phyloP scores from a whole-genome alignment of 441 rosid genomes.

The Erodium texanum region DNA sequence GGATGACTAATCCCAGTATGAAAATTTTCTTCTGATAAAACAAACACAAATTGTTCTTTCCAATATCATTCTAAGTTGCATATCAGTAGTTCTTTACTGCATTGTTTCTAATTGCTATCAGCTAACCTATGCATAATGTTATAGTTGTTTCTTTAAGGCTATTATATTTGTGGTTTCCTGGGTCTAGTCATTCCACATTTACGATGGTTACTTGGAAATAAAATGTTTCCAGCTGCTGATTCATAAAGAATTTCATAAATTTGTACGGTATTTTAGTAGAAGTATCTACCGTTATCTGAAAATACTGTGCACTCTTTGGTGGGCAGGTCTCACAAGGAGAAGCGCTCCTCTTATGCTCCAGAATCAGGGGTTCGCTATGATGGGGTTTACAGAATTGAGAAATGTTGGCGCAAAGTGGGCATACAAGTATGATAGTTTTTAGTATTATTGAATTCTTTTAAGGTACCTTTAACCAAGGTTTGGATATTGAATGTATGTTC shows the following conservation, averaged over 20 bases:
- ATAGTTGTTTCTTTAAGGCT: not conserved
- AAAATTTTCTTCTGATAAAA: not conserved
- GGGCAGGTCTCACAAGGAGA: conserved; percentile 71
- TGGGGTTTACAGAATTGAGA: conserved; percentile 72
- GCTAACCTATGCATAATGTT: not conserved
- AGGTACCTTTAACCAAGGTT: not conserved
- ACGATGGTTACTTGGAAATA: not conserved
- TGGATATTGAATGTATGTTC: conserved; percentile 1
- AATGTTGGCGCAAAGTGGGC: conserved; percentile 68
- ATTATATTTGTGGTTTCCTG: not conserved
- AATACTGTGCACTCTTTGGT: not conserved
- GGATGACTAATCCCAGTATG: not conserved
- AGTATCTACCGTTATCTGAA: not conserved
- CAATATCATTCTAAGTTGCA: not conserved
- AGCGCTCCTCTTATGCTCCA: conserved; percentile 69
- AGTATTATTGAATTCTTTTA: not conserved
- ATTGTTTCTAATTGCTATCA: not conserved
- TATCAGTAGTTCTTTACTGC: not conserved
- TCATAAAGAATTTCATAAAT: not conserved
- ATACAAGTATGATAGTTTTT: conserved; percentile 30
- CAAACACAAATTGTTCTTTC: not conserved
- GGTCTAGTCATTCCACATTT: not conserved
- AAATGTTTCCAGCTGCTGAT: not conserved
- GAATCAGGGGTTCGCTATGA: conserved; percentile 67
- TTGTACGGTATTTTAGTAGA: not conserved